phyloP scores from a whole-genome alignment of 2,329 filamentous ascomycete genomes.

The Didymella sp. region DNA sequence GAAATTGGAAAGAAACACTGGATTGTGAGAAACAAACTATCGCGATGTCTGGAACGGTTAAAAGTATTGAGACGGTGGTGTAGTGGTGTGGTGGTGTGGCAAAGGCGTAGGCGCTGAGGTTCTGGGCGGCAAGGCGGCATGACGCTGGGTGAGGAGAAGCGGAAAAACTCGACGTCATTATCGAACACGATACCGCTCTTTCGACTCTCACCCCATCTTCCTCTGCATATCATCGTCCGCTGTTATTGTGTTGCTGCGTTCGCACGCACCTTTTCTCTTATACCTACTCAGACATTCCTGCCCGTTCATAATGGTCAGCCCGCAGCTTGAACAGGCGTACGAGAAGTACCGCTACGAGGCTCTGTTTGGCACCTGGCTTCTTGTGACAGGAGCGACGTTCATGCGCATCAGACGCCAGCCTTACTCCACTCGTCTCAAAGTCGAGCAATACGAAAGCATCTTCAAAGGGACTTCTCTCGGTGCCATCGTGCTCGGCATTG shows the following conservation, averaged over 20 bases:
- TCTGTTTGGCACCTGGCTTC: slow-evolving; percentile 37
- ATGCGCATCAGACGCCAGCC: slow-evolving; percentile 45
- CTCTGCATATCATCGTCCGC: neutral
- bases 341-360: slow-evolving; percentile 43
- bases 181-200: slow-evolving; percentile 10
- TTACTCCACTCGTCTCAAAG: slow-evolving; percentile 43
- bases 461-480: slow-evolving; percentile 47
- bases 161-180: neutral
- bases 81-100: slow-evolving; percentile 5
- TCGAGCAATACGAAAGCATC: slow-evolving; percentile 49
- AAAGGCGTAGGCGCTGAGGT: neutral
- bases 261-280: neutral
- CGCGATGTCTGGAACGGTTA: neutral
- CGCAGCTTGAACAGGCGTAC: slow-evolving; percentile 23
- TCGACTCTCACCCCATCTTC: slow-evolving; percentile 13
- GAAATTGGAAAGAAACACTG: neutral
- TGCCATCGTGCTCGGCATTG: slow-evolving; percentile 35
- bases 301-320: slow-evolving; percentile 24
- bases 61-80: too few species aligned
- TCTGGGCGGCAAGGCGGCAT: slow-evolving; percentile 12
- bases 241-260: neutral
- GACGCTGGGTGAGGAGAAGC: too few species aligned
- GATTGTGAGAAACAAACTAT: neutral
- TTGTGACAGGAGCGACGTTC: slow-evolving; percentile 44
- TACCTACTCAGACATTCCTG: neutral